Conservation (phyloP, 805 yeast species). For the Myxozyma kluyveri region DNA sequence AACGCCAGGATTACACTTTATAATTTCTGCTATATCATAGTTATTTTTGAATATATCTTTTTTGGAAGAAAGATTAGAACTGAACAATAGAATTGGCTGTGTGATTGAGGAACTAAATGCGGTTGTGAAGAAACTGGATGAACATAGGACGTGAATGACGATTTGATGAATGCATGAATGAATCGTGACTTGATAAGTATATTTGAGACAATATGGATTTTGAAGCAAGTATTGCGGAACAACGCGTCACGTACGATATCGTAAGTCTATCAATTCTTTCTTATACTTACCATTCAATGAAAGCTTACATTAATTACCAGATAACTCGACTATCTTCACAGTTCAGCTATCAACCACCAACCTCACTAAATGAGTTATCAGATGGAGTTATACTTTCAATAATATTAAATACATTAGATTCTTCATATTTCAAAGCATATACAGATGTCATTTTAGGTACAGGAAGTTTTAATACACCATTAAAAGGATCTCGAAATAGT, state of each 20-base stretch:
- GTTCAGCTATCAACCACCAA: not conserved
- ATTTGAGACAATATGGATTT: not conserved
- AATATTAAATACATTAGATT: conserved; percentile 11
- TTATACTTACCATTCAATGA: no score
- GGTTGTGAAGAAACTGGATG: no score
- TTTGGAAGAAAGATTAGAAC: no score
- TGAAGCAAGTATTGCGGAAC: not conserved
- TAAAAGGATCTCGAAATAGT: not conserved
- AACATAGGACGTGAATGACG: no score
- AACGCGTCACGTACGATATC: not conserved
- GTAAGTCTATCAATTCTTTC: no score
- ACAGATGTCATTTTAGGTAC: conserved; percentile 1
- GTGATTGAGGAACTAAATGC: no score
- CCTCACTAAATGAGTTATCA: conserved; percentile 6
- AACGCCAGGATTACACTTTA: no score
- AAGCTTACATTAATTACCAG: not conserved
- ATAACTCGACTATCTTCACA: not conserved
- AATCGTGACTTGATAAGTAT: no score
- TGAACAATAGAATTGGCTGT: no score
- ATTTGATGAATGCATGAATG: no score
- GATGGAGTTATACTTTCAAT: conserved; percentile 15
- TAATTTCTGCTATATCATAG: no score
- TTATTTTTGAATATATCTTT: no score
- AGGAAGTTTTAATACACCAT: not conserved
- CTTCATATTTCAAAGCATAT: conserved; percentile 6